phyloP scores from a whole-genome alignment of 2,329 filamentous ascomycete genomes.

The Lizonia empirigonia region DNA sequence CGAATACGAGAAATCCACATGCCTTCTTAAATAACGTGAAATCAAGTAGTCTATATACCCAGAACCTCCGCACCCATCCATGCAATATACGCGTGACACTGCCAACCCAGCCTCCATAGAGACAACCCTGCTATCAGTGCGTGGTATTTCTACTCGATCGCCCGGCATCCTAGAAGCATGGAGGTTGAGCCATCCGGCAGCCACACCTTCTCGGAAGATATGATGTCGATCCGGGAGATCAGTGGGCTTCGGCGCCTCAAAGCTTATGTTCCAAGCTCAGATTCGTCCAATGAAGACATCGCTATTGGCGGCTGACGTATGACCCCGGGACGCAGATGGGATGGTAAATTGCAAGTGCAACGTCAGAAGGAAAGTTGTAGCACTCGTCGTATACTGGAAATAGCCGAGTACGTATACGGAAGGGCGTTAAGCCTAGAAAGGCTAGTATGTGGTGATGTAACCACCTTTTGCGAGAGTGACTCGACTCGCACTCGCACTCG shows the following conservation, averaged over 20 bases:
- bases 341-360: conserved; percentile 7
- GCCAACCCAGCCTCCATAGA: not conserved
- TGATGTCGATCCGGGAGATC: conserved; percentile 3
- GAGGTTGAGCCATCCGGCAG: not conserved
- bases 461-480: not conserved
- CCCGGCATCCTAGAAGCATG: not conserved
- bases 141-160: not conserved
- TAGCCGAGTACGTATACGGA: conserved; percentile 10
- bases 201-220: not conserved
- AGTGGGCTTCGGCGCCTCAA: not conserved
- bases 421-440: not conserved
- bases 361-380: not conserved
- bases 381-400: conserved; percentile 8
- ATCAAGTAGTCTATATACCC: not conserved
- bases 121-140: not conserved
- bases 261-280: not conserved
- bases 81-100: conserved; percentile 10
- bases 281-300: not conserved
- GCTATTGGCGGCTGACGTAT: conserved; percentile 1
- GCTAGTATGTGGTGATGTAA: not conserved
- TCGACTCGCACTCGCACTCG: not conserved
- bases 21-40: not conserved
- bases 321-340: not conserved
- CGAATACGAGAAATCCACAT: not conserved
- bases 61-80: not conserved